Conservation (phyloP, 805 yeast species). For the Wickerhamiella cacticola region DNA sequence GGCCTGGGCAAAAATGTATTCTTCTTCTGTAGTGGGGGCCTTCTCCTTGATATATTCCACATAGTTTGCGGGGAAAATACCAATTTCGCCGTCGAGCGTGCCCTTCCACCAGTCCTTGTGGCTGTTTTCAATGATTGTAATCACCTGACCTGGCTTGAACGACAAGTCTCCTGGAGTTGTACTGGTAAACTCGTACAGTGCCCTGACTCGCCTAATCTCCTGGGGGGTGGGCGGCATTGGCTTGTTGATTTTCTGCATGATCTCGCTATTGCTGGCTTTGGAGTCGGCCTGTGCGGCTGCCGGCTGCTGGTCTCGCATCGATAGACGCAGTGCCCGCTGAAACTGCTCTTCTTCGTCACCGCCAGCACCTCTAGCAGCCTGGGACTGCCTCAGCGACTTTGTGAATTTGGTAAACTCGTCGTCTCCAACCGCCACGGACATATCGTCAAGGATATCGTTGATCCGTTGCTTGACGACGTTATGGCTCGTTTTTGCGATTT, state of each 20-base stretch:
- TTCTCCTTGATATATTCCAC: constrained; percentile 33
- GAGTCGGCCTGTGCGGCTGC: neutral
- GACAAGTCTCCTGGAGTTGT: constrained; percentile 79
- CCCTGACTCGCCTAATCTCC: constrained; percentile 41
- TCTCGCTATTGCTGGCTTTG: neutral
- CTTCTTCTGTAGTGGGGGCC: constrained; percentile 33
- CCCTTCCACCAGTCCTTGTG: constrained; percentile 97
- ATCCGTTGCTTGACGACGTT: constrained; percentile 60
- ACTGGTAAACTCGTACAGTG: constrained; percentile 69
- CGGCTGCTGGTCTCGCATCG: constrained; percentile 15
- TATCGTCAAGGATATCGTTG: constrained; percentile 54
- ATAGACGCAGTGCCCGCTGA: constrained; percentile 20
- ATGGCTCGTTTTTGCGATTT: constrained; percentile 40
- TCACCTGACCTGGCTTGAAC: constrained; percentile 76
- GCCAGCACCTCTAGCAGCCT: constrained; percentile 23
- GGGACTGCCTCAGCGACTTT: constrained; percentile 31
- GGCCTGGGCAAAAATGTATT: constrained; percentile 39
- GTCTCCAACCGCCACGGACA: constrained; percentile 58
- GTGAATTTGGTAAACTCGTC: constrained; percentile 63
- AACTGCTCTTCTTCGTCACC: constrained; percentile 47
- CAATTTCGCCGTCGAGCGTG: constrained; percentile 62
- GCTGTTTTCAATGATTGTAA: constrained; percentile 74
- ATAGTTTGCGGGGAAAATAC: constrained; percentile 86
- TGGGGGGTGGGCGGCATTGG: constrained; percentile 13
- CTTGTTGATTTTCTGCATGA: constrained; percentile 10